These are phyloP conservation scores for Apiosordaria backusii DNA, from an alignment of 495 filamentous ascomycete genomes.

Conservation along the genomic window DNA sequence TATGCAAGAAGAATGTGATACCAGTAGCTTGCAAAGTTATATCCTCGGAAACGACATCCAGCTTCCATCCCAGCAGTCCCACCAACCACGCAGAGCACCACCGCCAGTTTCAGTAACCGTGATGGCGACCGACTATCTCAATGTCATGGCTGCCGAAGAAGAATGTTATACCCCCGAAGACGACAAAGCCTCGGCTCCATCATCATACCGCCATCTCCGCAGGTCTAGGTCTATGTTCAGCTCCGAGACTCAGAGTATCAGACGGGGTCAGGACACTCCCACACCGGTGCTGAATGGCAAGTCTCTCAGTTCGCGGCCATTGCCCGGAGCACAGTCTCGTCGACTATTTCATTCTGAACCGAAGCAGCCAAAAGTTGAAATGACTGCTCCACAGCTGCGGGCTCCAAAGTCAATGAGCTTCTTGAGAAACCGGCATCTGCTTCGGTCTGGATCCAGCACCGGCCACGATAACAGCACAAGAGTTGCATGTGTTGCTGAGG, in stretches of 20 bases:
- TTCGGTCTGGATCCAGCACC: constrained; percentile 18
- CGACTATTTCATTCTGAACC: constrained; percentile 18
- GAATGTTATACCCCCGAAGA: constrained; percentile 57
- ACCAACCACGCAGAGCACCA: constrained; percentile 17
- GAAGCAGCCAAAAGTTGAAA: constrained; percentile 17
- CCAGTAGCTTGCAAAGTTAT: constrained; percentile 11
- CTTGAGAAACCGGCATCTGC: constrained; percentile 40
- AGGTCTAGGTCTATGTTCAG: constrained; percentile 72
- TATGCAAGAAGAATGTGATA: constrained; percentile 9
- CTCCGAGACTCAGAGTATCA: constrained; percentile 37
- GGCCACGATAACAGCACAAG: constrained; percentile 44
- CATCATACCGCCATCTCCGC: constrained; percentile 70
- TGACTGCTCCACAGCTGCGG: constrained; percentile 24
- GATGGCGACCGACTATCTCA: constrained; percentile 32
- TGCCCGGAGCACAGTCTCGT: constrained; percentile 14
- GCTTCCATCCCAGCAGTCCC: not conserved
- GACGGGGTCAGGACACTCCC: constrained; percentile 14
- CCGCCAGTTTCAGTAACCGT: constrained; percentile 20
- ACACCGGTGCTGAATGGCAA: constrained; percentile 1
- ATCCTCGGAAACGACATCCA: not conserved
- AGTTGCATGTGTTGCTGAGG: not conserved
- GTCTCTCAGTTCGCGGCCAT: constrained; percentile 14
- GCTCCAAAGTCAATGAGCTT: constrained; percentile 63
- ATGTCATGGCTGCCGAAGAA: constrained; percentile 36
- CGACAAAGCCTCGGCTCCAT: constrained; percentile 61